Conservation (phyloP, 305 asterid species). For the Striga hermonthica region DNA sequence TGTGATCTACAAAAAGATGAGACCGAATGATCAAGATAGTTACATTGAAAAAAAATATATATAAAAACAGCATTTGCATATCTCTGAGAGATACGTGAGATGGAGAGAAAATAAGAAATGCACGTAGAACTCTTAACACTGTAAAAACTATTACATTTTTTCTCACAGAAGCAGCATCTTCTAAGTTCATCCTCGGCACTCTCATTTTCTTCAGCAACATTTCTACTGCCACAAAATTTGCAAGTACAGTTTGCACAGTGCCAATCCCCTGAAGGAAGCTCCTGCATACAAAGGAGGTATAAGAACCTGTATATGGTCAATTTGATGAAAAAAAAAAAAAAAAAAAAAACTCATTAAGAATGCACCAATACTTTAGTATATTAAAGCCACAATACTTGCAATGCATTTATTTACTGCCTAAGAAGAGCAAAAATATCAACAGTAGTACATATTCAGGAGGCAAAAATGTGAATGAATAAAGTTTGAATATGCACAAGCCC, state of each 20-base stretch:
- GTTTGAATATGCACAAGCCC: too few species aligned
- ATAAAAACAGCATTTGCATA: background rate
- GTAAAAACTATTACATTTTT: constrained; percentile 59
- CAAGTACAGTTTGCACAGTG: constrained; percentile 87
- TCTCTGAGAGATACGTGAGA: background rate
- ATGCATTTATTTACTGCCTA: background rate
- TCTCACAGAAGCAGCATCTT: constrained; percentile 75
- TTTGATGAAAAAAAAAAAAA: constrained; percentile 16
- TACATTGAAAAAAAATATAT: constrained; percentile 18
- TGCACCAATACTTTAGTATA: constrained; percentile 9
- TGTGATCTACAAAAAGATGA: constrained; percentile 61
- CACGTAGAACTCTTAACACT: constrained; percentile 19
- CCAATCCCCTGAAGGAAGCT: constrained; percentile 95
- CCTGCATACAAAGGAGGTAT: constrained; percentile 46
- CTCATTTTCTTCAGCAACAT: constrained; percentile 39
- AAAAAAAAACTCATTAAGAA: too few species aligned
- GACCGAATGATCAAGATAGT: constrained; percentile 26
- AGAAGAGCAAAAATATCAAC: background rate
- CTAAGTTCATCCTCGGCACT: constrained; percentile 42
- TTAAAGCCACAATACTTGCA: constrained; percentile 6
- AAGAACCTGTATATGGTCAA: constrained; percentile 24
- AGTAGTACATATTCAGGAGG: constrained; percentile 2
- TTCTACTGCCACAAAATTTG: constrained; percentile 67
- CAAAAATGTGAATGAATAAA: background rate
- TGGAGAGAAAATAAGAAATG: background rate